Evolutionary conservation across 495 filamentous ascomycete genomes (phyloP).

Genomic region (Delitschia confertaspora): DNA sequence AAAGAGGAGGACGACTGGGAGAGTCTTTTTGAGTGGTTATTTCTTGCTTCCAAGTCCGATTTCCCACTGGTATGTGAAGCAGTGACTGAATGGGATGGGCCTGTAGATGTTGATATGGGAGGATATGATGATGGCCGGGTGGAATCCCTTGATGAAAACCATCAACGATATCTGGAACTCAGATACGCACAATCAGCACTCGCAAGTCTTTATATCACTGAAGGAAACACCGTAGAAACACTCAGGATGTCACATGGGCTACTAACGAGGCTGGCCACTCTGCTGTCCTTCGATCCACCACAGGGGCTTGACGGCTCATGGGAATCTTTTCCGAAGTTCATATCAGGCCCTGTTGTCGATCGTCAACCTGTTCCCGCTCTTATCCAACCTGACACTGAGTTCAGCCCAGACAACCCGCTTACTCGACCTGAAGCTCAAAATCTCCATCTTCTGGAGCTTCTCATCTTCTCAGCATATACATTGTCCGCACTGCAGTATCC

Average conservation of each 20-base stretch:
- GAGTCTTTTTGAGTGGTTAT: constrained; percentile 72
- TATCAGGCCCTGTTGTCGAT: constrained; percentile 33
- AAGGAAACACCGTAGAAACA: constrained; percentile 49
- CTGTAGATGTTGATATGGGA: constrained; percentile 68
- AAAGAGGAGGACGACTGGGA: constrained; percentile 54
- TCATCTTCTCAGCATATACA: constrained; percentile 59
- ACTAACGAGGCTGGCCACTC: constrained; percentile 47
- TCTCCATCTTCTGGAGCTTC: constrained; percentile 53
- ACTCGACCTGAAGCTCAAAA: constrained; percentile 56
- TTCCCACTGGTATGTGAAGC: constrained; percentile 45
- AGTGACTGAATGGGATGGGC: constrained; percentile 71
- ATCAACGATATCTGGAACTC: constrained; percentile 45
- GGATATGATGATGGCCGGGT: constrained; percentile 47
- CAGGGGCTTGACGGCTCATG: constrained; percentile 33
- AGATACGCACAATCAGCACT: constrained; percentile 66
- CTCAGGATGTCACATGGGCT: constrained; percentile 56
- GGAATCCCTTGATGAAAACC: constrained; percentile 43
- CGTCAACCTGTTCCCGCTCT: constrained; percentile 39
- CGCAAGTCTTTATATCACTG: constrained; percentile 61
- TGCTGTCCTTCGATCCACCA: constrained; percentile 52
- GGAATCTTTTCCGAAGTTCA: constrained; percentile 27
- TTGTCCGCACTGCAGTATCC: constrained; percentile 52
- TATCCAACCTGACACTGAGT: constrained; percentile 48
- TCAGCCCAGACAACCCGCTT: constrained; percentile 54
- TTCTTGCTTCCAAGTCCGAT: constrained; percentile 48